These are phyloP conservation scores for Tulasnella sp. DNA, from an alignment of 768 basidiomycete genomes.

Conservation along the genomic window DNA sequence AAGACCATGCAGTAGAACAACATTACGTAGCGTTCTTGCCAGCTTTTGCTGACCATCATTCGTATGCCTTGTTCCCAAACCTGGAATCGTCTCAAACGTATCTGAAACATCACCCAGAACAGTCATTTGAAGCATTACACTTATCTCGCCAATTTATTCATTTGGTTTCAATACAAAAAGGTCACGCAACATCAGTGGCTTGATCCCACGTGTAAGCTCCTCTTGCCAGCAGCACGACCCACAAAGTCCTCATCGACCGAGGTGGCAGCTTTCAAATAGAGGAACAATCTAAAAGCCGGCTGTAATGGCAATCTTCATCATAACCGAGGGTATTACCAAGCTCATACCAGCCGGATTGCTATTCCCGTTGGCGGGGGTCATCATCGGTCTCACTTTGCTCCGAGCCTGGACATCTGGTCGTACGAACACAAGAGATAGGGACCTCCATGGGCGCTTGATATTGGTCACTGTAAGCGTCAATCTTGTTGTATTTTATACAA, in stretches of 20 bases:
- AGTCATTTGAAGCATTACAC: background rate
- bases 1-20: background rate
- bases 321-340: background rate
- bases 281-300: background rate
- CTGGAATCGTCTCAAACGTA: background rate
- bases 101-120: background rate
- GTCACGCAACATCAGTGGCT: background rate
- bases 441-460: conserved; percentile 71
- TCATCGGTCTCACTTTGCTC: conserved; percentile 10
- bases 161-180: background rate
- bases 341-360: background rate
- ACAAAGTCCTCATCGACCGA: background rate
- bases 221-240: background rate
- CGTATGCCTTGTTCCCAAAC: background rate
- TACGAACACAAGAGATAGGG: conserved; percentile 68
- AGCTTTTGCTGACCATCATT: background rate
- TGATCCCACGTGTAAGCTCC: conserved; percentile 16
- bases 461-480: conserved; percentile 61
- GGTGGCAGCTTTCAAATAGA: background rate
- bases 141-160: background rate
- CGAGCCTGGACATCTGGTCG: conserved; percentile 42
- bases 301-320: background rate
- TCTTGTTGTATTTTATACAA: background rate
- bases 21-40: background rate
- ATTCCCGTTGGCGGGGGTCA: background rate